These are phyloP conservation scores for Mucuna pruriens DNA, from an alignment of 306 rosid species.

Conservation along the genomic window DNA sequence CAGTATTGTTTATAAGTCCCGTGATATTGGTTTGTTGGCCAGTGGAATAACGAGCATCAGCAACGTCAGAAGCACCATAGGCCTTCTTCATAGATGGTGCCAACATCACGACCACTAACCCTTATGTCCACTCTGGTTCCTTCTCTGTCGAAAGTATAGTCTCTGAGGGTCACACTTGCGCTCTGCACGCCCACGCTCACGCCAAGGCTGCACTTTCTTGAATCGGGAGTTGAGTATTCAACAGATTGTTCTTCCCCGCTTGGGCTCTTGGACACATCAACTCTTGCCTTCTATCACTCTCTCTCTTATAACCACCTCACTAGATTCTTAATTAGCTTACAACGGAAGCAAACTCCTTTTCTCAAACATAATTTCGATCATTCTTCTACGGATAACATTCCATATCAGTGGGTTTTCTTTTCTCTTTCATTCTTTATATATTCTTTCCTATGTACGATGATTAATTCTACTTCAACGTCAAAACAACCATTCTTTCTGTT, in stretches of 20 bases:
- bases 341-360: background rate
- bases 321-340: background rate
- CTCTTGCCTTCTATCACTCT: background rate
- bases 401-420: background rate
- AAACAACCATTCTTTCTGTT: too few species aligned
- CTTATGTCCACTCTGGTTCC: background rate
- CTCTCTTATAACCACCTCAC: background rate
- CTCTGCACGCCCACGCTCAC: background rate
- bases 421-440: too few species aligned
- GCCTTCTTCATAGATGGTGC: too few species aligned
- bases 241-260: background rate
- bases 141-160: slow-evolving; percentile 4
- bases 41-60: background rate
- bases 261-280: background rate
- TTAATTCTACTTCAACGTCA: too few species aligned
- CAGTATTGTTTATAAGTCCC: slow-evolving; percentile 3
- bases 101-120: too few species aligned
- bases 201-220: background rate
- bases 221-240: background rate
- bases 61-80: background rate
- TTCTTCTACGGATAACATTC: background rate
- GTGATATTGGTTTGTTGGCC: background rate
- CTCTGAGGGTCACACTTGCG: background rate
- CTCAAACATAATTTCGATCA: background rate
- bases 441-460: too few species aligned